phyloP scores from a whole-genome alignment of 495 filamentous ascomycete species.

The Thozetella sp. region DNA sequence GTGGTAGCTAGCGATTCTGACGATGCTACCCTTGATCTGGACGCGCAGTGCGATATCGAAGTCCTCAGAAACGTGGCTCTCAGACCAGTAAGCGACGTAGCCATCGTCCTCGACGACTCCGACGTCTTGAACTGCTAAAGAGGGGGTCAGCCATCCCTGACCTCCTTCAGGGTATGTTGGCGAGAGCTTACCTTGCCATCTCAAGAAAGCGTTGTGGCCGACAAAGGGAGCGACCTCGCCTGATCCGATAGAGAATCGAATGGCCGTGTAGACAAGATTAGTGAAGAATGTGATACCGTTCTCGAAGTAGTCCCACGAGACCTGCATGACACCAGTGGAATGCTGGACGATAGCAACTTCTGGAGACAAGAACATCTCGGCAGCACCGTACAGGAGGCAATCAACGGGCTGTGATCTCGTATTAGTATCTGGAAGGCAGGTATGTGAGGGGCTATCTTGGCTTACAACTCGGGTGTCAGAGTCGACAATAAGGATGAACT shows the following conservation, averaged over 20 bases:
- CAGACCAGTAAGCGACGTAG: constrained; percentile 76
- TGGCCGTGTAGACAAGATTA: constrained; percentile 73
- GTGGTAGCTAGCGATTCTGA: constrained; percentile 68
- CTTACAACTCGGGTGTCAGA: constrained; percentile 67
- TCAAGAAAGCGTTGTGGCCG: constrained; percentile 73
- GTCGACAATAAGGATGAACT: constrained; percentile 74
- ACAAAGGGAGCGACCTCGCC: constrained; percentile 76
- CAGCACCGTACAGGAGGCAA: constrained; percentile 69
- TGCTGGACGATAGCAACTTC: constrained; percentile 58
- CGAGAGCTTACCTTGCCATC: constrained; percentile 46
- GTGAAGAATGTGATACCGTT: constrained; percentile 79
- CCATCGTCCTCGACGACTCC: constrained; percentile 61
- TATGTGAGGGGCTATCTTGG: neutral
- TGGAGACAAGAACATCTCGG: constrained; percentile 73
- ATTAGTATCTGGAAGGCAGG: neutral
- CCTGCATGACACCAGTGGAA: constrained; percentile 58
- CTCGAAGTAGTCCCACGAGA: constrained; percentile 70
- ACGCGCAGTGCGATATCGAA: constrained; percentile 80
- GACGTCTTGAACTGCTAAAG: constrained; percentile 67
- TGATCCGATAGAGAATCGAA: constrained; percentile 71
- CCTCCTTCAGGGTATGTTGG: neutral
- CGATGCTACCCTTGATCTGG: constrained; percentile 65
- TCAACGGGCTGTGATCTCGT: constrained; percentile 43
- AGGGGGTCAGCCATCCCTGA: neutral
- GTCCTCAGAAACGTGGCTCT: constrained; percentile 75